Evolutionary conservation across 192 early-diverging fungal genomes (phyloP).

Genomic region (Dispira parvispora): DNA sequence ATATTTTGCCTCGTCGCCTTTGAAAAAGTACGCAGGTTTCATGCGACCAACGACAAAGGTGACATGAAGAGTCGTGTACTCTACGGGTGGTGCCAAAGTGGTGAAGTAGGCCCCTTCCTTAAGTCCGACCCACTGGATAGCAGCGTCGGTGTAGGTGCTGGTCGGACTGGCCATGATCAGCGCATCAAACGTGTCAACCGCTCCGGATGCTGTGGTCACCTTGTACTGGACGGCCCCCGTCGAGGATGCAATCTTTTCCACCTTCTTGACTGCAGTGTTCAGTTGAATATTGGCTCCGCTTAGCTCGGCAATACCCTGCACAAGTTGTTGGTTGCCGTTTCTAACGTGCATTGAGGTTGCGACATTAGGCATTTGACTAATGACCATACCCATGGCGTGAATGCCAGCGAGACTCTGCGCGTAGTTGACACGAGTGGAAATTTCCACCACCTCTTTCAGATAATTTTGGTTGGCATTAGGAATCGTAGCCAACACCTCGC

Average conservation of each 20-base stretch:
- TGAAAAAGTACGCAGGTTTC: slow-evolving; percentile 30
- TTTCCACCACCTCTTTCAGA: slow-evolving; percentile 34
- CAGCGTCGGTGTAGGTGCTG: neutral
- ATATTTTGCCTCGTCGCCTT: neutral
- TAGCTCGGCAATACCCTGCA: slow-evolving; percentile 31
- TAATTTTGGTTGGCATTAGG: slow-evolving; percentile 21
- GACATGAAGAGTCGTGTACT: slow-evolving; percentile 35
- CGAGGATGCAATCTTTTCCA: slow-evolving; percentile 15
- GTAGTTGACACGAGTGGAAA: slow-evolving; percentile 47
- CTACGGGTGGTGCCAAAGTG: neutral
- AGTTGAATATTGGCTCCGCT: slow-evolving; percentile 28
- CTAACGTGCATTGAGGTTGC: slow-evolving; percentile 15
- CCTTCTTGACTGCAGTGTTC: slow-evolving; percentile 22
- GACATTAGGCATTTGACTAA: slow-evolving; percentile 17
- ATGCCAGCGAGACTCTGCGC: slow-evolving; percentile 33
- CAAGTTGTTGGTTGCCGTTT: slow-evolving; percentile 40
- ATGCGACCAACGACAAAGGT: slow-evolving; percentile 35
- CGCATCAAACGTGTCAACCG: slow-evolving; percentile 31
- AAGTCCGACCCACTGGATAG: neutral
- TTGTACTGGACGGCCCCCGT: slow-evolving; percentile 12
- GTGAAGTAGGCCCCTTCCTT: neutral
- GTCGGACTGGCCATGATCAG: slow-evolving; percentile 40
- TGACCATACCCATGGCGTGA: slow-evolving; percentile 36
- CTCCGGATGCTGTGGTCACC: slow-evolving; percentile 19
- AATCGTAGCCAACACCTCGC: slow-evolving; percentile 15